phyloP scores from a whole-genome alignment of 441 rosid genomes.

The Croton laevigatus region DNA sequence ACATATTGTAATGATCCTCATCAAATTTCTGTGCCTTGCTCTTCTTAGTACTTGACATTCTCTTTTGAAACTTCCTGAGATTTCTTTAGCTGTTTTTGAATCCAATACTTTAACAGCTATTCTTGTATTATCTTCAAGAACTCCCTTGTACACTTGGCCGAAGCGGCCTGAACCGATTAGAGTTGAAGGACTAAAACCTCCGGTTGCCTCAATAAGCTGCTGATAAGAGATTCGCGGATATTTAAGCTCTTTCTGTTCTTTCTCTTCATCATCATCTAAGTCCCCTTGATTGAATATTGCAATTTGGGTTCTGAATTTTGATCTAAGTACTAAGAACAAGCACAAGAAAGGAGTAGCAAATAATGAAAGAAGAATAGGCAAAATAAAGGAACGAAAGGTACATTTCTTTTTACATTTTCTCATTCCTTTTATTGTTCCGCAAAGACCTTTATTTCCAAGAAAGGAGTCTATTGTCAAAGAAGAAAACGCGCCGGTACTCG shows the following conservation, averaged over 20 bases:
- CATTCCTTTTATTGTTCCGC: conserved; percentile 31
- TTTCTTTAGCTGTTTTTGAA: conserved; percentile 15
- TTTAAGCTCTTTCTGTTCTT: conserved; percentile 38
- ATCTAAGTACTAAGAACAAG: conserved; percentile 14
- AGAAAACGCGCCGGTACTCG: conserved; percentile 18
- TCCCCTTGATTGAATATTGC: conserved; percentile 10
- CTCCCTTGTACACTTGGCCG: conserved; percentile 35
- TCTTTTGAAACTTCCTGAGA: conserved; percentile 30
- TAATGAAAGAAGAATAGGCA: conserved; percentile 22
- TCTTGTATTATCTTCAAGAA: conserved; percentile 30
- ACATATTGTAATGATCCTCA: conserved; percentile 32
- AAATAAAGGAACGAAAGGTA: conserved; percentile 9
- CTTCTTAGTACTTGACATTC: conserved; percentile 33
- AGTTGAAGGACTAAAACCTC: conserved; percentile 26
- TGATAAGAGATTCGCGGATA: conserved; percentile 41
- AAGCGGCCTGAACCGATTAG: conserved; percentile 30
- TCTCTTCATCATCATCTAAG: conserved; percentile 47
- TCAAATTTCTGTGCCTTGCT: conserved; percentile 33
- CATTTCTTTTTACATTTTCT: conserved; percentile 22
- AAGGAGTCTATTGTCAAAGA: conserved; percentile 30
- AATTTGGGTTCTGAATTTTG: conserved; percentile 15
- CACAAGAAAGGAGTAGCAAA: conserved; percentile 20
- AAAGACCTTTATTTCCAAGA: conserved; percentile 30
- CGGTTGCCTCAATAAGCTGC: conserved; percentile 30
- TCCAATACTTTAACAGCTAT: conserved; percentile 39